These are phyloP conservation scores for Penicillium sp. DNA, from an alignment of 2,329 filamentous ascomycete species.

Conservation along the genomic window DNA sequence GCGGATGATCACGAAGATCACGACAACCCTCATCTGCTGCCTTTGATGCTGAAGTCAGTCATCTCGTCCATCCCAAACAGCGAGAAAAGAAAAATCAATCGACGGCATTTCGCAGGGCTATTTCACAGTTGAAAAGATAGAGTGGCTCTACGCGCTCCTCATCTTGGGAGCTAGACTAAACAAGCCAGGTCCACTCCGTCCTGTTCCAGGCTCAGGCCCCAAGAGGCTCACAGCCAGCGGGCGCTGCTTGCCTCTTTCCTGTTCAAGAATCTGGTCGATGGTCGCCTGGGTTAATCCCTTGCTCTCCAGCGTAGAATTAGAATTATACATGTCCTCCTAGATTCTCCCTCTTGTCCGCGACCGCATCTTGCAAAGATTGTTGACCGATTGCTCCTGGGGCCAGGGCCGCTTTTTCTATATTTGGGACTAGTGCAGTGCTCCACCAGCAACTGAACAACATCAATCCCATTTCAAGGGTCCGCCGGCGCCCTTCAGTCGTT, in stretches of 20 bases:
- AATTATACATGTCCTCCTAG: background rate
- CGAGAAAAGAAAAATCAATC: background rate
- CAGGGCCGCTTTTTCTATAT: conserved; percentile 17
- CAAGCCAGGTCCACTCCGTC: background rate
- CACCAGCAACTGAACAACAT: conserved; percentile 13
- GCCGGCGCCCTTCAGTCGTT: conserved; percentile 3
- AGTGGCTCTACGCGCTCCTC: background rate
- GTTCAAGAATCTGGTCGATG: background rate
- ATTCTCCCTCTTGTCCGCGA: background rate
- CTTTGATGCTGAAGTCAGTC: background rate
- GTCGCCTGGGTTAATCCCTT: background rate
- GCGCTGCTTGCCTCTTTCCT: background rate
- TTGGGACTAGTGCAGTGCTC: conserved; percentile 15
- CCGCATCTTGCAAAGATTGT: background rate
- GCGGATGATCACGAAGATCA: conserved; percentile 7
- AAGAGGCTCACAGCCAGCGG: background rate
- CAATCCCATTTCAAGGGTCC: conserved; percentile 11
- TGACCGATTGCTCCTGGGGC: background rate
- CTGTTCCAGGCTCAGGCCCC: background rate
- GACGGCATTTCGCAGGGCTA: background rate
- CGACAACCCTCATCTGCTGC: background rate
- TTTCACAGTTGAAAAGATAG: background rate
- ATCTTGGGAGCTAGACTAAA: background rate
- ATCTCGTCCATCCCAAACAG: background rate
- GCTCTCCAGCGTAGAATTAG: background rate